These are phyloP conservation scores for Kodamaea sagamina DNA, from an alignment of 805 yeast species.

Conservation along the genomic window DNA sequence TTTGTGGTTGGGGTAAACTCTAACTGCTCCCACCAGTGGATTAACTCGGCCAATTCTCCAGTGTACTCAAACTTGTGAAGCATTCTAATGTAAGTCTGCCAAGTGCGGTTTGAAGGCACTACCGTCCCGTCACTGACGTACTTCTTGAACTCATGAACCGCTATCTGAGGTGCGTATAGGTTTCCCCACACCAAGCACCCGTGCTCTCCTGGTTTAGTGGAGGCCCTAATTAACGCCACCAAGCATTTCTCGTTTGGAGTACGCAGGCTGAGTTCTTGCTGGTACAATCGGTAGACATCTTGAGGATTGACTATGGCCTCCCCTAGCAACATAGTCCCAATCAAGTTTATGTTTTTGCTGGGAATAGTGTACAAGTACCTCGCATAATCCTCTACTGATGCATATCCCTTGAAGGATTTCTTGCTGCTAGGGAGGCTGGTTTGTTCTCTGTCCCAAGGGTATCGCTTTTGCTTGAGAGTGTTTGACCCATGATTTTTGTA, in stretches of 20 bases:
- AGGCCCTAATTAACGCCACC: slow-evolving; percentile 51
- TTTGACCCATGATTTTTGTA: slow-evolving; percentile 18
- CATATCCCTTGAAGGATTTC: slow-evolving; percentile 14
- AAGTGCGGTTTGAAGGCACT: slow-evolving; percentile 48
- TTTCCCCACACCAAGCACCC: slow-evolving; percentile 48
- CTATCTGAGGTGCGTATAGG: slow-evolving; percentile 58
- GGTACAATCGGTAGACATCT: slow-evolving; percentile 31
- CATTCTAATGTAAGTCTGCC: slow-evolving; percentile 55
- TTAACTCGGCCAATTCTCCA: slow-evolving; percentile 50
- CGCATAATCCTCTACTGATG: slow-evolving; percentile 24
- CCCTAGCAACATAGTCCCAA: slow-evolving; percentile 41
- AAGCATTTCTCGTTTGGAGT: slow-evolving; percentile 35
- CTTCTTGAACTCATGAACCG: slow-evolving; percentile 57
- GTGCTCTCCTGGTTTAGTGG: slow-evolving; percentile 28
- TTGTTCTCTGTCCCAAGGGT: slow-evolving; percentile 20
- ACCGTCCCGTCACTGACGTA: slow-evolving; percentile 30
- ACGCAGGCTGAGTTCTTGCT: slow-evolving; percentile 23
- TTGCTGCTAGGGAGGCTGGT: neutral
- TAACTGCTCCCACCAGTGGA: slow-evolving; percentile 57
- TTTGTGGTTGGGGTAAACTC: slow-evolving; percentile 42
- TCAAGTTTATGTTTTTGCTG: slow-evolving; percentile 26
- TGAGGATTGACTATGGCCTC: slow-evolving; percentile 34
- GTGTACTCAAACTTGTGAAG: slow-evolving; percentile 49
- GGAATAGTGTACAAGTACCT: slow-evolving; percentile 27
- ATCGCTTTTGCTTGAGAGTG: slow-evolving; percentile 8